These are phyloP conservation scores for Heracleum sosnowskyi DNA, from an alignment of 129 eudicot species.

Conservation along the genomic window DNA sequence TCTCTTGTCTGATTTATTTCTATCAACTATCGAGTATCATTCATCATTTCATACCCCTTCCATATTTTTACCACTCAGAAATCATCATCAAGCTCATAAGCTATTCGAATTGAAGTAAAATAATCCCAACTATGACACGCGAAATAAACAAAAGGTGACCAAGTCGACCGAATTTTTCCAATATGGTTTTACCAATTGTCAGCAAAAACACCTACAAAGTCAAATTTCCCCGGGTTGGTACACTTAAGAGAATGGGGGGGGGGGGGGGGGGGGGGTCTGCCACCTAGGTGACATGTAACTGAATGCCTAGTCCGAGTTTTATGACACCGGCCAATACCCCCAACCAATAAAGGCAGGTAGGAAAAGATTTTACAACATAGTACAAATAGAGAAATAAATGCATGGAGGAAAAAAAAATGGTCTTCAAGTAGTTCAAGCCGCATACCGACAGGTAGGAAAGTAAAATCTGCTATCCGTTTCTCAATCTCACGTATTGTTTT, in stretches of 20 bases:
- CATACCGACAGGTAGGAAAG: conserved; percentile 91
- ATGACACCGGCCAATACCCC: neutral
- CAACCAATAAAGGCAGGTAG: neutral
- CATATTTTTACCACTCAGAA: neutral
- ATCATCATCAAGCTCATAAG: neutral
- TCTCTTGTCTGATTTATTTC: too few relatives aligned
- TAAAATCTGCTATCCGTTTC: conserved; percentile 94
- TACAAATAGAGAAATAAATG: neutral
- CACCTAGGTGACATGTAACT: neutral
- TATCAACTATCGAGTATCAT: too few relatives aligned
- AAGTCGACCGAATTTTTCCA: neutral
- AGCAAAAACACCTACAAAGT: too few relatives aligned
- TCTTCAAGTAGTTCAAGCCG: conserved; percentile 12
- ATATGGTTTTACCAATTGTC: too few relatives aligned
- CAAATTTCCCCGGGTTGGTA: neutral
- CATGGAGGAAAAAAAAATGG: neutral
- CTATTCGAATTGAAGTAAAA: neutral
- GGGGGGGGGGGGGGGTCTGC: neutral
- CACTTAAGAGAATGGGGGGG: too few relatives aligned
- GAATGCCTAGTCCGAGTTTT: neutral
- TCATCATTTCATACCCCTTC: neutral
- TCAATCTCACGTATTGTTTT: conserved; percentile 63
- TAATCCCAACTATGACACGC: neutral
- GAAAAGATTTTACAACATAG: neutral
- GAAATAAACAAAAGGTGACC: neutral